Evolutionary conservation across 441 rosid genomes (phyloP), one percentile per base, ranked within the genome.

Genomic region (Pelargonium fulgidum): DNA sequence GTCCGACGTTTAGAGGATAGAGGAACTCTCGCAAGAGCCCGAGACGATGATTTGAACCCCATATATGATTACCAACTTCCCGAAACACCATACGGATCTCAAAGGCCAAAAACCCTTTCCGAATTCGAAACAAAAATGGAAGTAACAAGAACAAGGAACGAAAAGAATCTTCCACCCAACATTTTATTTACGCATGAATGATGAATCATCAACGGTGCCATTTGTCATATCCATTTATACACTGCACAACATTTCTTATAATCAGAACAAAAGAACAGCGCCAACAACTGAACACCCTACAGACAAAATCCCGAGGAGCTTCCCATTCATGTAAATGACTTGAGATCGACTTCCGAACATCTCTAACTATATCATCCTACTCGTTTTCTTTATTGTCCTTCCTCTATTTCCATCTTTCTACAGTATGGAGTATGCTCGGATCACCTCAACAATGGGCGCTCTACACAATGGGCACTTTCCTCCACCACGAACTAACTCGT

Each of bases 401-500:
- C 62, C 54, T 75, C 61, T 22, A 24, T 22, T 11, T 26, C 54
- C 47, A 67, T 62, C 52, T 36, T 73, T 74, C 83, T 88, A 94
- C 82, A 87, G 77, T 84, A 94, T 88, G 14, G 99, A 92, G 87
- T 92, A 94, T 26, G 99, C 99, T 70, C 93, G 85, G 74, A 94
- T 83, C 67, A 90, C 99, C 85, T 94, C 97, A 3, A 85, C 81
- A 39, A 94, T 94, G 0, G 97, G 98, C 26, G 99, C 99, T 73
- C 99, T 82, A 75, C 99, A 94, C 73, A 94, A 72, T 0, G 99
- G 99, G 80, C 99, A 94, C 76, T 90, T 94, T 7, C 97, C 99
- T 61, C 91, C 92, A 0, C 87, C 86, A 13, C 94, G 89, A 48
- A 86, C 82, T 70, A 94, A 82, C 83, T 94, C 97, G 61, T 89